These are phyloP conservation scores for Akanthomyces muscarius DNA, from an alignment of 2,329 filamentous ascomycete species.

Conservation along the genomic window DNA sequence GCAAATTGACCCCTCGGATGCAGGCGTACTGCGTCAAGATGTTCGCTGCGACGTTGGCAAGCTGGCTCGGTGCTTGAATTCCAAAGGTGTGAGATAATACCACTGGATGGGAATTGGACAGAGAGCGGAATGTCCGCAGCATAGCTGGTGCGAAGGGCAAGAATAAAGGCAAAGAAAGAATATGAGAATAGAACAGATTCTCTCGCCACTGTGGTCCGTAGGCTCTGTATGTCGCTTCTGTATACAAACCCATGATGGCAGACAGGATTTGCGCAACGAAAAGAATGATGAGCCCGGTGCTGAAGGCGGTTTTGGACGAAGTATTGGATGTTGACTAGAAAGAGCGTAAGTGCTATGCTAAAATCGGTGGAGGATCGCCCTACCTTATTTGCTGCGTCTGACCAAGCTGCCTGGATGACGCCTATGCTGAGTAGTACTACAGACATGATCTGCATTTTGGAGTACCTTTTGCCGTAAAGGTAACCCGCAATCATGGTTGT, in stretches of 20 bases:
- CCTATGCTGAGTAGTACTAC: conserved; percentile 81
- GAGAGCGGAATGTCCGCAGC: conserved; percentile 56
- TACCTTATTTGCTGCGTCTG: conserved; percentile 82
- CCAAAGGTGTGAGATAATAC: conserved; percentile 12
- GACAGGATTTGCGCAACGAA: conserved; percentile 86
- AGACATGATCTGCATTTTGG: conserved; percentile 71
- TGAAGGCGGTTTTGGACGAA: conserved; percentile 29
- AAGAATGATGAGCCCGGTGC: conserved; percentile 72
- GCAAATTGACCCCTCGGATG: conserved; percentile 92
- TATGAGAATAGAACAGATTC: conserved; percentile 88
- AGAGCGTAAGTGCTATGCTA: conserved; percentile 18
- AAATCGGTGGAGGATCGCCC: conserved; percentile 19
- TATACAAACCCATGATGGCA: conserved; percentile 92
- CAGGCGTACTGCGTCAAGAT: conserved; percentile 91
- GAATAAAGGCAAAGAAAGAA: conserved; percentile 73
- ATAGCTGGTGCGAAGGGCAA: conserved; percentile 66
- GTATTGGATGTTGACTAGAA: conserved; percentile 4
- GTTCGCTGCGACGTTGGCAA: conserved; percentile 69
- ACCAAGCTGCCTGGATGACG: conserved; percentile 83
- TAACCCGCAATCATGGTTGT: conserved; percentile 92
- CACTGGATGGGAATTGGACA: conserved; percentile 62
- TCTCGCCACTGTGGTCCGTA: conserved; percentile 93
- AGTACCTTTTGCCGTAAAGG: conserved; percentile 80
- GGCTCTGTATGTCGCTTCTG: conserved; percentile 79
- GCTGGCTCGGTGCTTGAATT: conserved; percentile 56